These are phyloP conservation scores for Fraxinus greggii DNA, from an alignment of 305 asterid species.

Conservation along the genomic window DNA sequence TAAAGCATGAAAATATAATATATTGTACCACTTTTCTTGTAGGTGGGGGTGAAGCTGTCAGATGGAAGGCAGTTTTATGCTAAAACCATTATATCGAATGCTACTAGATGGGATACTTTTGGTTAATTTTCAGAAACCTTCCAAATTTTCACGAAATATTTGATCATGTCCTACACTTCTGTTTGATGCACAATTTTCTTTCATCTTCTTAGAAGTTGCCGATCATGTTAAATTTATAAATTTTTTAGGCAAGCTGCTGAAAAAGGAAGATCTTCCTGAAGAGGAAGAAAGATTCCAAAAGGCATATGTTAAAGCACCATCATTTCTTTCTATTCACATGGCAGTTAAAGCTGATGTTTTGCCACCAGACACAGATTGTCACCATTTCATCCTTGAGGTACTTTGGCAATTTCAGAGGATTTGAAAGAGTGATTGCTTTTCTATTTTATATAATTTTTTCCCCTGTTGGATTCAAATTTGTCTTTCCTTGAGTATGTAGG, in stretches of 20 bases:
- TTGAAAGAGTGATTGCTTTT: not conserved
- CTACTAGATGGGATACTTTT: conserved; percentile 99
- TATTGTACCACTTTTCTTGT: conserved; percentile 31
- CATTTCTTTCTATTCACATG: conserved; percentile 92
- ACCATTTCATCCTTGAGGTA: conserved; percentile 94
- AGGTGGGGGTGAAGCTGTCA: conserved; percentile 94
- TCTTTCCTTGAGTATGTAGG: conserved; percentile 41
- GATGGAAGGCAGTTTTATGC: conserved; percentile 82
- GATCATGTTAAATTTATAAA: not conserved
- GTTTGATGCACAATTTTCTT: conserved; percentile 2
- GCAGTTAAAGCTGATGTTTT: conserved; percentile 86
- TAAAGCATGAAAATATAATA: conserved; percentile 6
- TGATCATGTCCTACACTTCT: conserved; percentile 16
- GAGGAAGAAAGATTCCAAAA: conserved; percentile 91
- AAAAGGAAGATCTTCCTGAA: conserved; percentile 71
- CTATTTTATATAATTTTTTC: not conserved
- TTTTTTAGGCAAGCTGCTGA: conserved; percentile 73
- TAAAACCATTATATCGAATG: conserved; percentile 84
- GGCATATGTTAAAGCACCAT: conserved; percentile 90
- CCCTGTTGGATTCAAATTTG: conserved; percentile 12
- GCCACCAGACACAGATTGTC: conserved; percentile 90
- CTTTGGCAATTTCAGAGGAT: conserved; percentile 17
- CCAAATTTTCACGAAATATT: not conserved
- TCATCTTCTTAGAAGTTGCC: not conserved
- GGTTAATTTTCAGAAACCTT: conserved; percentile 47